Evolutionary conservation across 768 basidiomycete genomes (phyloP), one percentile per base, ranked within the genome.

Genomic region (Russula sp.): DNA sequence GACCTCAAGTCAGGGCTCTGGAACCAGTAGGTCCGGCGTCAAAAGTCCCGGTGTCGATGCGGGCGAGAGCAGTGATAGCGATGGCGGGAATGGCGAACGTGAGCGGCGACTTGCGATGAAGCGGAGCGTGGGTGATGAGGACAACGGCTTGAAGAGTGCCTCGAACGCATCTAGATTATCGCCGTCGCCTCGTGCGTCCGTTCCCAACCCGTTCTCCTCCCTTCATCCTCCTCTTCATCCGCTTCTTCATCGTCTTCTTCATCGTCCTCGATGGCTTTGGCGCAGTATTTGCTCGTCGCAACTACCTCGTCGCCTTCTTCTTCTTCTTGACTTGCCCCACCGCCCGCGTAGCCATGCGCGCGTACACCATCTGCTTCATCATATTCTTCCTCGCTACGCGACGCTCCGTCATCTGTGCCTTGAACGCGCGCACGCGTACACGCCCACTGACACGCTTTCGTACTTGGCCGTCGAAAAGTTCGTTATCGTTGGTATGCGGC

Each of bases 201-300:
- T 11, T 9, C 11, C 54, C 28, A 38, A 48, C 24, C 22, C 28
- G 22, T 34, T 30, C n/a, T 44, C 54, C 20, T 18, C 62, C 10
- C 56, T 0, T 49, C 28, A 10, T 26, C 62, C 1, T 62, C 62
- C 2, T 51, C 62, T 11, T 64, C 52, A 2, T 24, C 32, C 32
- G 36, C 63, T 34, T 62, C 62, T 0, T 62, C 58, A 3, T 50
- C 61, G 0, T 63, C 57, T 26, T n/a, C n/a, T n/a, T 62, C 62
- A 0, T 62, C 58, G 4, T 50, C 61, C 0, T 58, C 57, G 16
- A 26, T 51, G 4, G 38, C 57, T 8, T 22, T 22, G 16, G 32
- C 38, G 6, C 26, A 5, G 26, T 46, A 53, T 51, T 34, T 49
- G 44, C 38, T 36, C 18, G 24, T 57, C 42, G 20, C 30, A 3